These are phyloP conservation scores for Massariosphaeria phaeospora DNA, from an alignment of 495 filamentous ascomycete genomes.

Conservation along the genomic window DNA sequence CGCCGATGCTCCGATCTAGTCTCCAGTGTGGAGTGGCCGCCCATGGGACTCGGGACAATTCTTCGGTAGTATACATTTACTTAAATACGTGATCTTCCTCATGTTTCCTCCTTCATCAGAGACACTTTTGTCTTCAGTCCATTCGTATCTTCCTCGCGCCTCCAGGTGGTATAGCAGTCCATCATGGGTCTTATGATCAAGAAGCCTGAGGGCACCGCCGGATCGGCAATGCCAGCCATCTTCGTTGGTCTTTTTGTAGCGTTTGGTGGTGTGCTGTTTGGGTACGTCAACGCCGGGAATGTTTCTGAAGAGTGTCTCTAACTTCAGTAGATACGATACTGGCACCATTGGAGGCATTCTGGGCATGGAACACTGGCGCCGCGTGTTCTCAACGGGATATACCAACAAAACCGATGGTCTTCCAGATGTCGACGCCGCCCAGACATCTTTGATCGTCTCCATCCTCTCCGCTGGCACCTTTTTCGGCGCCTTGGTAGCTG, in stretches of 20 bases:
- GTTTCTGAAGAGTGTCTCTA: not conserved
- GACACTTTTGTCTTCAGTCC: too few species aligned
- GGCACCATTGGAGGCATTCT: constrained; percentile 83
- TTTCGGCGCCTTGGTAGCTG: constrained; percentile 72
- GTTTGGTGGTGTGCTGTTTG: constrained; percentile 82
- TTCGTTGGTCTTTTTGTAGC: constrained; percentile 80
- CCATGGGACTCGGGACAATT: too few species aligned
- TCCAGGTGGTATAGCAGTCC: not conserved
- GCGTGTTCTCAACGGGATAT: constrained; percentile 63
- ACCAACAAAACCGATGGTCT: constrained; percentile 21
- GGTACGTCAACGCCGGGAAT: constrained; percentile 48
- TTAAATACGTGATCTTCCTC: too few species aligned
- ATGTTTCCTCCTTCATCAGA: too few species aligned
- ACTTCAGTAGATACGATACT: constrained; percentile 63
- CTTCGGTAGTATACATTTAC: too few species aligned
- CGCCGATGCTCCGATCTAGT: too few species aligned
- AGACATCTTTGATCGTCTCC: constrained; percentile 60
- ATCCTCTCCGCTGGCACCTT: constrained; percentile 88
- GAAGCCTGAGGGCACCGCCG: constrained; percentile 50
- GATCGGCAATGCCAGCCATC: constrained; percentile 62
- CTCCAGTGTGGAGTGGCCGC: too few species aligned
- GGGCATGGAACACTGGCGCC: constrained; percentile 69
- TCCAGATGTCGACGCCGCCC: constrained; percentile 53
- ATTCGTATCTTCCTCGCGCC: too few species aligned
- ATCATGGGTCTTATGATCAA: constrained; percentile 40